Evolutionary conservation across 495 filamentous ascomycete species (phyloP), one percentile per base, ranked within the genome.

Genomic region (Parmelia sp.): DNA sequence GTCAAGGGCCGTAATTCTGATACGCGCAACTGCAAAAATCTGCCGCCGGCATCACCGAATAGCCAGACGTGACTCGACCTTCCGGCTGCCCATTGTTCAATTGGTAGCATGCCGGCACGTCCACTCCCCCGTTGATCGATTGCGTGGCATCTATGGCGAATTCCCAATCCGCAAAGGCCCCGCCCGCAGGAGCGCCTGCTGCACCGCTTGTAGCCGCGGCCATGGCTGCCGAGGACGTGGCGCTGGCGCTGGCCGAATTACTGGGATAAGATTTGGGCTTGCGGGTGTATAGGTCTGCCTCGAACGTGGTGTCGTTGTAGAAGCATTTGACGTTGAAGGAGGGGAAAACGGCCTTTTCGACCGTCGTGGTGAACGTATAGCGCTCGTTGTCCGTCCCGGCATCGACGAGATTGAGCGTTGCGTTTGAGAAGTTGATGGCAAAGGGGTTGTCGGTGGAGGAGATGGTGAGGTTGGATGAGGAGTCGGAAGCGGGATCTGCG

Each of bases 271-370:
- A 68, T 37, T 74, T 77, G 27, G 70, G 67, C 71, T 75, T 75
- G 57, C 77, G 78, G 27, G 83, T 86, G 71, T 82, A 86, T 5
- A 86, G 74, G 15, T 69, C 78, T 2, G 72, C 83, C 27, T 76
- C 68, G 68, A 86, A 73, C 0, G 65, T 73, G 0, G 82, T 85
- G 44, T 70, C 61, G 61, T 79, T 80, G 73, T 77, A 86, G 65
- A 74, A 77, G 73, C 84, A 86, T 23, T 72, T 75, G 12, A 82
- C 63, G 58, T 61, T 55, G n/a, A 68, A 53, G 25, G 57, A 60
- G 0, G 83, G 78, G 4, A 74, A 73, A 19, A 82, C 80, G 0
- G 63, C 65, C 68, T 83, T 83, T 1, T 74, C 67, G 65, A 77
- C 69, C 0, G 66, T 70, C 19, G 81, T 70, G n/a, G 72, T 74